Evolutionary conservation across 441 rosid genomes (phyloP), one percentile per base, ranked within the genome.

Genomic region (Cnidoscolus chayamansa): DNA sequence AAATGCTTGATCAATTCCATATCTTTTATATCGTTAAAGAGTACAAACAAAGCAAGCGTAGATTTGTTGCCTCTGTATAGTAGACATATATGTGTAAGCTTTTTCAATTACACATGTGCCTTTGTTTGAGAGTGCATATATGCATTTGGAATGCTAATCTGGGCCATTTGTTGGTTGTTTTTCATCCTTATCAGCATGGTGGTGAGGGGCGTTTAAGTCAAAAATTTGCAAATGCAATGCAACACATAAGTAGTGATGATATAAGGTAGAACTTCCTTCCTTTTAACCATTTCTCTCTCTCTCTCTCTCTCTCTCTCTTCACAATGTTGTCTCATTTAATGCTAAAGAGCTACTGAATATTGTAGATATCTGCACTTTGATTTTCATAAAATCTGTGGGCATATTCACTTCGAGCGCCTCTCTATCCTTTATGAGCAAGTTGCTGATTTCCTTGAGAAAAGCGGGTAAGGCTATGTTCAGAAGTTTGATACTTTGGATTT

Each of bases 291-390:
- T 74, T 68, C 50, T 65, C 78, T 8, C 6, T 48, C 6, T 55
- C 61, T 65, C 40, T 8, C 35, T 25, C 25, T 8, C 6, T 48
- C 6, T 55, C 61, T 65, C 40, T 8, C 35, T 62, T 25, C 55
- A 45, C 60, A 3, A 13, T 70, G 13, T 63, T 72, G 15, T 73
- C 78, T 15, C 13, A 35, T 77, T 65, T 40, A 35, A 72, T 74
- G 63, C 60, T 72, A 75, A 48, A 55, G 64, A 57, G 32, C 55
- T 73, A 54, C 73, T 74, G 54, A 65, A 66, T 76, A 65, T 59
- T 87, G 86, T 82, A 96, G 99, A 81, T 93, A 96, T 83, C 76
- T 96, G 82, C 98, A 91, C 90, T 96, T 96, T 19, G 97, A 93
- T 86, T 96, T 96, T 74, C 97, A 93, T 79, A 82, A 68, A 56